These are phyloP conservation scores for Lavandula angustifolia DNA, from an alignment of 257 asterid genomes.

Conservation along the genomic window DNA sequence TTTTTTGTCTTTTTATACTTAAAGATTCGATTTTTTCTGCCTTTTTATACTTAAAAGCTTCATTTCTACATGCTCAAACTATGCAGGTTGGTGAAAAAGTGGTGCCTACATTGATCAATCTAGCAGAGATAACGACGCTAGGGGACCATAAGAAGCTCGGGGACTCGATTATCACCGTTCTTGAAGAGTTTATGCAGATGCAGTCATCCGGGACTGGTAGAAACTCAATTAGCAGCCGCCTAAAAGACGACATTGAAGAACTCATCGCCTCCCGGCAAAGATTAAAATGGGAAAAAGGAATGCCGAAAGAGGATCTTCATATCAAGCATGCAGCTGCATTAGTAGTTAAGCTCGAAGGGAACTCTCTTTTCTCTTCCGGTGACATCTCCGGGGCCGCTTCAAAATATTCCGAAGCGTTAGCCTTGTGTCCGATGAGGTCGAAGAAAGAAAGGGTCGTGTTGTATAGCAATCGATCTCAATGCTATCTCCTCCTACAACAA, in stretches of 20 bases:
- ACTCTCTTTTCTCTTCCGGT: constrained; percentile 89
- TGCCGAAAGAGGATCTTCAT: constrained; percentile 98
- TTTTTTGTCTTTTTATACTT: neutral
- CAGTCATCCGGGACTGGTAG: constrained; percentile 68
- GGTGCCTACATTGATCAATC: constrained; percentile 79
- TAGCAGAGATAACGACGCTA: constrained; percentile 79
- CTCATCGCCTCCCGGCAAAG: constrained; percentile 72
- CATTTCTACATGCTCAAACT: neutral
- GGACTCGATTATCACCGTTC: constrained; percentile 69
- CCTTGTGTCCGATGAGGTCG: constrained; percentile 89
- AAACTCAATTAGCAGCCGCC: constrained; percentile 47
- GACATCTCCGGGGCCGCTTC: constrained; percentile 87
- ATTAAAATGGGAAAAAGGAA: constrained; percentile 86
- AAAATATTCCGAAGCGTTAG: constrained; percentile 83
- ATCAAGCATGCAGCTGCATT: constrained; percentile 96
- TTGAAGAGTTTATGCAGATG: constrained; percentile 68
- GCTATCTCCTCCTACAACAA: constrained; percentile 84
- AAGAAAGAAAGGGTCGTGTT: constrained; percentile 92
- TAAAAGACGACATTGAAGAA: constrained; percentile 71
- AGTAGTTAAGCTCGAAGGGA: constrained; percentile 96
- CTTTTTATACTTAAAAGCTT: neutral
- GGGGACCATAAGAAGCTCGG: constrained; percentile 99
- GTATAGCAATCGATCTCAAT: constrained; percentile 92
- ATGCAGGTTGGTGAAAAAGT: constrained; percentile 78
- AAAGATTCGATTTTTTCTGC: neutral